Conservation (phyloP, 805 yeast species). For the Yarrowia hollandica region DNA sequence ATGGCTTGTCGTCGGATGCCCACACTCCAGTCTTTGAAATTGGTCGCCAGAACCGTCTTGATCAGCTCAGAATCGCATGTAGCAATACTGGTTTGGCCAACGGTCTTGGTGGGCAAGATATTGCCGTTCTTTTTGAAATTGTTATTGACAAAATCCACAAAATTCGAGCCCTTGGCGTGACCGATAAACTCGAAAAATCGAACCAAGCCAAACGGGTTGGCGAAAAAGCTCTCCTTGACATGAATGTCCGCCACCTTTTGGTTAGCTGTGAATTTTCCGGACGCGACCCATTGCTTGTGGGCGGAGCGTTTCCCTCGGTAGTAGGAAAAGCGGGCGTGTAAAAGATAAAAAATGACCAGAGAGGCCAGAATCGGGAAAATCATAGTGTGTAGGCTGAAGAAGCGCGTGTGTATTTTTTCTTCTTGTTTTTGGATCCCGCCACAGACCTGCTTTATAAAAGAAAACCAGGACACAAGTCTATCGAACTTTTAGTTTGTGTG, state of each 20-base stretch:
- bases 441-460: too few relatives aligned
- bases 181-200: background rate
- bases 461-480: too few relatives aligned
- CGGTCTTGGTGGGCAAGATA: background rate
- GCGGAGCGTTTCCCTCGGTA: background rate
- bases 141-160: background rate
- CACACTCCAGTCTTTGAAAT: conserved; percentile 37
- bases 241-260: background rate
- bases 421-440: too few relatives aligned
- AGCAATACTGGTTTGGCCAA: conserved; percentile 14
- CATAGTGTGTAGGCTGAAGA: background rate
- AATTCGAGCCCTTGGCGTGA: background rate
- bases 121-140: background rate
- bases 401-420: too few relatives aligned
- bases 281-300: background rate
- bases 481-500: too few relatives aligned
- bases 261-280: background rate
- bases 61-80: conserved; percentile 39
- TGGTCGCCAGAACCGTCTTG: conserved; percentile 37
- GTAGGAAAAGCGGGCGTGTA: background rate
- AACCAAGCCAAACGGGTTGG: background rate
- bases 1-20: conserved; percentile 35
- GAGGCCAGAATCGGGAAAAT: background rate
- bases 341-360: background rate
- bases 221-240: background rate